These are phyloP conservation scores for Chenopodium formosanum DNA, from an alignment of 148 eudicot genomes.

Conservation along the genomic window DNA sequence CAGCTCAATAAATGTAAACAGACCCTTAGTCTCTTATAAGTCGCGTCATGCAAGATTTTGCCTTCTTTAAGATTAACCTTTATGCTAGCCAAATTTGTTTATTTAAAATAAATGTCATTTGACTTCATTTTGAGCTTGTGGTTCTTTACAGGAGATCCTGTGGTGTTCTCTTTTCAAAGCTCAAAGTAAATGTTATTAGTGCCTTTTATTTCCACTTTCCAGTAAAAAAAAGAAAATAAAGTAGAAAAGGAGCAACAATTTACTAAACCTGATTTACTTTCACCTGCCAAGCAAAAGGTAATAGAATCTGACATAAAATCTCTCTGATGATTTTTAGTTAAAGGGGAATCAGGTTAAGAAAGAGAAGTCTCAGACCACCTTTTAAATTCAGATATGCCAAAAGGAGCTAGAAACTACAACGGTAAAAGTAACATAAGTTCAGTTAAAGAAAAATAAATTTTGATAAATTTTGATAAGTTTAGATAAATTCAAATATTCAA, in stretches of 20 bases:
- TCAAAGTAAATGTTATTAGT: neutral
- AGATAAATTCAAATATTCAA: no score
- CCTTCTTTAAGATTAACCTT: no score
- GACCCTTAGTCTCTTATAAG: no score
- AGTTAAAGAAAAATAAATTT: no score
- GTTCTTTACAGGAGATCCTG: neutral
- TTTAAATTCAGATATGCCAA: neutral
- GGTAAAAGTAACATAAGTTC: no score
- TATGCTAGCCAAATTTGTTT: no score
- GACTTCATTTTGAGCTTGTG: neutral
- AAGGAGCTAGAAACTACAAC: no score
- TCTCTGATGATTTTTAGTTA: neutral
- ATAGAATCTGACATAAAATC: constrained; percentile 12
- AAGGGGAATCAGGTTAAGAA: neutral
- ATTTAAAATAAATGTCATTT: no score
- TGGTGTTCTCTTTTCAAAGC: neutral
- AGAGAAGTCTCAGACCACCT: neutral
- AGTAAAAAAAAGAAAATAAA: neutral
- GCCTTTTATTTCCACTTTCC: neutral
- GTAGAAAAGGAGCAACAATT: neutral
- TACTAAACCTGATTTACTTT: neutral
- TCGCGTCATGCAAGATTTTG: no score
- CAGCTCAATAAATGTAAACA: no score
- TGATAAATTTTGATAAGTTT: no score
- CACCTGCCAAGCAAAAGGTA: constrained; percentile 2